Evolutionary conservation across 2,329 filamentous ascomycete species (phyloP), one percentile per base, ranked within the genome.

Genomic region (Ceratocystiopsis minuta): DNA sequence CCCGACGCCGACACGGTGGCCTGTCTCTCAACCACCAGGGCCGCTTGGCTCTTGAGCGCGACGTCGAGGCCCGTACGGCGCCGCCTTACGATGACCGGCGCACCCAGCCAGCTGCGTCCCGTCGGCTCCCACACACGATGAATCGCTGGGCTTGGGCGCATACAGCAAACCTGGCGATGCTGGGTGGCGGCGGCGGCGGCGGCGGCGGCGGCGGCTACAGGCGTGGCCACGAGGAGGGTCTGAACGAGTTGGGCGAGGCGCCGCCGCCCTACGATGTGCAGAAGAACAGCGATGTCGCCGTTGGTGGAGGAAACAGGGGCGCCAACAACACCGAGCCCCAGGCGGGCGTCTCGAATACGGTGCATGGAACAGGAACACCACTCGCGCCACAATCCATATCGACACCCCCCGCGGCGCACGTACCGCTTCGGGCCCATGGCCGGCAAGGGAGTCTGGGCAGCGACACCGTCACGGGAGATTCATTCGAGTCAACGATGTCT

Each of bases 221-320:
- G n/a, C 24, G 24, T 10, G 24, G 24, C 24, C 24, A 38, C 6
- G 39, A 45, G n/a, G 52, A 53, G 34, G 52, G 52, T 6, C 48
- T 53, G 15, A 49, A 53, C 39, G 52, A 53, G 46, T 45, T 50
- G 2, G 52, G 52, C 34, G 51, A 53, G 45, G 50, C 52, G 10
- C 52, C 52, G 34, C 52, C 52, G 41, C 51, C 52, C 5, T 54
- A 54, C 42, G 47, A 47, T 6, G 17, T 20, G 18, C 39, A 37
- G 12, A 36, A 36, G 24, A 28, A 28, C 24, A 28, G 4, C 11
- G 20, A 36, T 9, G 4, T 12, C 33, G 14, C 20, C 16, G 18
- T 7, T n/a, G 16, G 34, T 10, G 18, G 17, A 10, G 16, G 31
- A 13, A 36, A 17, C 18, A 4, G 33, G 20, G 17, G 39, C 18